Evolutionary conservation across 176 grass and related monocot species (phyloP).

Genomic region (Otatea glauca): DNA sequence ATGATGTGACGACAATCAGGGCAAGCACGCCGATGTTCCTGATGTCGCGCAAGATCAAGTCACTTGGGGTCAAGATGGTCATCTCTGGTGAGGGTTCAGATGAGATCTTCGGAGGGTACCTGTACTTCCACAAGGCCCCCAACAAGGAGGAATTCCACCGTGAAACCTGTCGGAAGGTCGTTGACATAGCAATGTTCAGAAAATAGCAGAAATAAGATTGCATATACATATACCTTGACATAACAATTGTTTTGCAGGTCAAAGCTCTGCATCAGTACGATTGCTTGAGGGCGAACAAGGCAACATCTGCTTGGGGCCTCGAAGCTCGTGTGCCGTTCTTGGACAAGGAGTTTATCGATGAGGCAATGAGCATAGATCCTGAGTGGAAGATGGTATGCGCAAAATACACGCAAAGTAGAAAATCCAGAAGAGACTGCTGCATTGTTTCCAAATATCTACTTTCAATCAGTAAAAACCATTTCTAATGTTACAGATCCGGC

Average conservation of each 20-base stretch:
- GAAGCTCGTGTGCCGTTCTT: conserved; percentile 87
- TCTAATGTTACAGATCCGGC: conserved; percentile 55
- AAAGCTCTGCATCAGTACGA: conserved; percentile 90
- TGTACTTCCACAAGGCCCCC: conserved; percentile 93
- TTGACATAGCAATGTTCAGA: background rate
- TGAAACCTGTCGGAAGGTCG: conserved; percentile 76
- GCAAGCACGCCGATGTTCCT: conserved; percentile 96
- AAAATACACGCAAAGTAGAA: background rate
- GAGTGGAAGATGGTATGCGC: conserved; percentile 77
- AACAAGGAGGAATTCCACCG: conserved; percentile 79
- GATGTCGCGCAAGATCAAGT: conserved; percentile 89
- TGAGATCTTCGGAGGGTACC: conserved; percentile 85
- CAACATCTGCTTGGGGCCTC: conserved; percentile 82
- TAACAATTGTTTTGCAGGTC: conserved; percentile 47
- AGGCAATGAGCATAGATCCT: conserved; percentile 82
- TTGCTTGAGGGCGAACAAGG: conserved; percentile 84
- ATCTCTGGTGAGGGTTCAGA: conserved; percentile 80
- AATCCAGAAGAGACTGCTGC: background rate
- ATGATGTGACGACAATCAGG: conserved; percentile 74
- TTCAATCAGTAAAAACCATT: background rate
- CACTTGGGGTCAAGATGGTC: conserved; percentile 92
- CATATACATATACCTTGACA: background rate
- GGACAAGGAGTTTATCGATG: conserved; percentile 82
- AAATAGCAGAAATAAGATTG: background rate
- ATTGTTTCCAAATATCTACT: background rate